A percentile compares a stretch with the other conserved stretches of the same genome.
Evolutionary conservation across 257 asterid genomes (phyloP).

Genomic region (Przewalskia tangutica): DNA sequence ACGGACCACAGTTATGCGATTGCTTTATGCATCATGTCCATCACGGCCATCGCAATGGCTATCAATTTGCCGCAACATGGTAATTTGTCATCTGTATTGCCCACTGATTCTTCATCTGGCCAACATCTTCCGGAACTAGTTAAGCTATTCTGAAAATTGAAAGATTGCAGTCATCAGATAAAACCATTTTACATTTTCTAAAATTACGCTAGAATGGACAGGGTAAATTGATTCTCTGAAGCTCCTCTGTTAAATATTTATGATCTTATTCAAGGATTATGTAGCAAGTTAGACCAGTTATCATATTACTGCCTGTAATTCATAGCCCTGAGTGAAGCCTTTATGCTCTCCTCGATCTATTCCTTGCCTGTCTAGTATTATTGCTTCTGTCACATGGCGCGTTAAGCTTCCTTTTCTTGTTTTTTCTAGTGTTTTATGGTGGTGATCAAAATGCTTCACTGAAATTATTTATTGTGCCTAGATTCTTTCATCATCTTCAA

Average conservation of each 20-base stretch:
- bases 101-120: neutral
- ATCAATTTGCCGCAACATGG: slow-evolving; percentile 80
- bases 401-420: neutral
- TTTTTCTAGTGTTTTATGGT: neutral
- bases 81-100: slow-evolving; percentile 20
- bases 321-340: neutral
- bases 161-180: neutral
- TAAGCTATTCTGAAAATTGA: neutral
- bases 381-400: neutral
- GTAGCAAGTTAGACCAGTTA: neutral
- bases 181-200: neutral
- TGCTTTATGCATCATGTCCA: slow-evolving; percentile 87
- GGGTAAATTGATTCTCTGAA: neutral
- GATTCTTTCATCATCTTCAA: slow-evolving; percentile 78
- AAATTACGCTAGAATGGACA: neutral
- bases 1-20: slow-evolving; percentile 73
- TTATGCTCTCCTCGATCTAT: neutral
- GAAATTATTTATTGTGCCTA: slow-evolving; percentile 18
- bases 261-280: slow-evolving; percentile 2
- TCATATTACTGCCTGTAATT: neutral
- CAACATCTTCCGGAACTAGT: neutral
- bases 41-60: slow-evolving; percentile 92
- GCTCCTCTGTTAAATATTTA: neutral
- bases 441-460: neutral
- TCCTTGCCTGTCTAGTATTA: neutral